phyloP scores from a whole-genome alignment of 768 basidiomycete genomes.

The Mycena venus region DNA sequence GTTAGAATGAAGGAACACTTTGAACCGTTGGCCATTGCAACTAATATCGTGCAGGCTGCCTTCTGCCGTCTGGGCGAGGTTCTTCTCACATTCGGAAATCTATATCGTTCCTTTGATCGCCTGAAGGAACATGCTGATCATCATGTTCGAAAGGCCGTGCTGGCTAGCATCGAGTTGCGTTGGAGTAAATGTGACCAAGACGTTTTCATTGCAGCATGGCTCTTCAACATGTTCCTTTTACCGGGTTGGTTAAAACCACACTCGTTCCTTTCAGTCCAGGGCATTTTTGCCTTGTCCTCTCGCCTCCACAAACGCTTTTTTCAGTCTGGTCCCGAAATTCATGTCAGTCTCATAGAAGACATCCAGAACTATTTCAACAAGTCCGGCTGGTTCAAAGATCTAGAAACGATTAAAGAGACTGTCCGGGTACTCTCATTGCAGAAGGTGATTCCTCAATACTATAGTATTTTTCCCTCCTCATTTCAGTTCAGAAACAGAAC shows the following conservation, averaged over 20 bases:
- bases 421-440: background rate
- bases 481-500: conserved; percentile 9
- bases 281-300: background rate
- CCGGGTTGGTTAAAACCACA: conserved; percentile 46
- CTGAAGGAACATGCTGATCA: conserved; percentile 13
- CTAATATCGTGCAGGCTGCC: conserved; percentile 44
- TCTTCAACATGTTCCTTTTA: background rate
- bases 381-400: background rate
- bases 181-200: conserved; percentile 43
- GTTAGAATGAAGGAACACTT: conserved; percentile 45
- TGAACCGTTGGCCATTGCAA: conserved; percentile 46
- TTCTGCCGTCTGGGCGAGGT: conserved; percentile 47
- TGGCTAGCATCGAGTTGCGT: conserved; percentile 40
- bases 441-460: background rate
- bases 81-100: conserved; percentile 45
- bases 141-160: conserved; percentile 33
- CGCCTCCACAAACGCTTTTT: background rate
- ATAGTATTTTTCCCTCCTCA: background rate
- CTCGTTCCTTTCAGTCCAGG: background rate
- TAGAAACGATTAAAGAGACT: background rate
- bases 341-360: background rate
- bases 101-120: conserved; percentile 22
- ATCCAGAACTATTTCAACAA: background rate
- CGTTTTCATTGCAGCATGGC: conserved; percentile 37
- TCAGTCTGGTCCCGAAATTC: background rate